These are phyloP conservation scores for Didymella lethalis DNA, from an alignment of 2,329 filamentous ascomycete genomes.

Conservation along the genomic window DNA sequence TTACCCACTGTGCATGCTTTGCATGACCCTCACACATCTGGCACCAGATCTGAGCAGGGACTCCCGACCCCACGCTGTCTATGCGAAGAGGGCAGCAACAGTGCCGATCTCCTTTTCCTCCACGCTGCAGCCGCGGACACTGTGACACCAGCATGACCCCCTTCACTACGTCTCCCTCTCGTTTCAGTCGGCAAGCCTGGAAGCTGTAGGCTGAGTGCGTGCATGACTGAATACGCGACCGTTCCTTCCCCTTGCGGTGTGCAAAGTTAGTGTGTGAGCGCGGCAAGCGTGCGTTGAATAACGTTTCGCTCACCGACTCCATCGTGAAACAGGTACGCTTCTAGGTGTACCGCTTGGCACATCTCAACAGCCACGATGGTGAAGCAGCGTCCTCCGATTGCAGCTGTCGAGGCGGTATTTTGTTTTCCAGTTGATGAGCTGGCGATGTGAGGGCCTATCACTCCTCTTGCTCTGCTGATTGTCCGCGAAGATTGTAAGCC, in stretches of 20 bases:
- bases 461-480: constrained; percentile 1
- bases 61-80: constrained; percentile 30
- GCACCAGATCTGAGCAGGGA: constrained; percentile 23
- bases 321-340: constrained; percentile 22
- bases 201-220: constrained; percentile 13
- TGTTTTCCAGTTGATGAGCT: constrained; percentile 12
- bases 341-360: constrained; percentile 11
- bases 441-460: constrained; percentile 13
- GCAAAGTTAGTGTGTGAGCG: constrained; percentile 14
- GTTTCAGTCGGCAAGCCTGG: constrained; percentile 7
- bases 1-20: constrained; percentile 6
- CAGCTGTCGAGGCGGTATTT: constrained; percentile 11
- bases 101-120: constrained; percentile 29
- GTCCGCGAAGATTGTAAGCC: constrained; percentile 6
- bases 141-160: constrained; percentile 14
- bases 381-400: constrained; percentile 9
- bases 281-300: constrained; percentile 18
- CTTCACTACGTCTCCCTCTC: constrained; percentile 1
- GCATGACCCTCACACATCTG: constrained; percentile 15
- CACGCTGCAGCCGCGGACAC: constrained; percentile 17
- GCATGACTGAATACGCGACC: constrained; percentile 3
- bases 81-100: constrained; percentile 22
- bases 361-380: constrained; percentile 12
- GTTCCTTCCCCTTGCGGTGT: constrained; percentile 19
- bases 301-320: constrained; percentile 23